Percentiles rank a stretch among this genome's conserved stretches.
Evolutionary conservation across 305 asterid genomes (phyloP).

Genomic region (Solanum chacoense): DNA sequence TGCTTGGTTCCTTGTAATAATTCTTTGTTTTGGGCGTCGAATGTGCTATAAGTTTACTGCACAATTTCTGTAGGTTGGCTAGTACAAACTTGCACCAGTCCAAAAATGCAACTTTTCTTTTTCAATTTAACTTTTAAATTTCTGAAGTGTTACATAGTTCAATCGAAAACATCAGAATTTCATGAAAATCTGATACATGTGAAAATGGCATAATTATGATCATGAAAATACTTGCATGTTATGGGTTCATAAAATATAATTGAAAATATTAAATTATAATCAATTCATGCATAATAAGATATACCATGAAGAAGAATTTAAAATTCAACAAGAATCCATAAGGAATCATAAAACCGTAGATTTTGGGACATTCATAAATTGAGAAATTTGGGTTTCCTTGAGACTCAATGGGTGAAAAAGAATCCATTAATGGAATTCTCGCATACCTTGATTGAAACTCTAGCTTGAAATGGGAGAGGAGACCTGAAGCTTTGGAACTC

Average conservation of each 20-base stretch:
- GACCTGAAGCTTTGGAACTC: not conserved
- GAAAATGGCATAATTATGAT: not conserved
- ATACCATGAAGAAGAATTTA: not conserved
- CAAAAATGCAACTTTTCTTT: not conserved
- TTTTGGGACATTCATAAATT: not conserved
- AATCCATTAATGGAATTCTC: too few species aligned
- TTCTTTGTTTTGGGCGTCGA: not conserved
- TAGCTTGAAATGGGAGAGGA: not conserved
- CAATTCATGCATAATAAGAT: not conserved
- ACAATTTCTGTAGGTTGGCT: not conserved
- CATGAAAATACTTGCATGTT: not conserved
- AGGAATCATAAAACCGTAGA: not conserved
- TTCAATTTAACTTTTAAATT: not conserved
- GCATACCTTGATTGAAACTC: not conserved
- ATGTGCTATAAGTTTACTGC: not conserved
- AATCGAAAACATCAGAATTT: not conserved
- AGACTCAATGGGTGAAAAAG: not conserved
- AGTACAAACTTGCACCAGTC: not conserved
- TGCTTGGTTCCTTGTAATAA: not conserved
- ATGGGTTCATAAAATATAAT: not conserved
- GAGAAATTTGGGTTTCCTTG: not conserved
- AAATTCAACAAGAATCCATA: not conserved
- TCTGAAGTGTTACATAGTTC: not conserved
- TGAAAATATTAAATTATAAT: not conserved
- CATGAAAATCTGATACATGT: not conserved